Conservation (phyloP, 108 stramenopile genomes). For the Hondaea fermentalgiana region DNA sequence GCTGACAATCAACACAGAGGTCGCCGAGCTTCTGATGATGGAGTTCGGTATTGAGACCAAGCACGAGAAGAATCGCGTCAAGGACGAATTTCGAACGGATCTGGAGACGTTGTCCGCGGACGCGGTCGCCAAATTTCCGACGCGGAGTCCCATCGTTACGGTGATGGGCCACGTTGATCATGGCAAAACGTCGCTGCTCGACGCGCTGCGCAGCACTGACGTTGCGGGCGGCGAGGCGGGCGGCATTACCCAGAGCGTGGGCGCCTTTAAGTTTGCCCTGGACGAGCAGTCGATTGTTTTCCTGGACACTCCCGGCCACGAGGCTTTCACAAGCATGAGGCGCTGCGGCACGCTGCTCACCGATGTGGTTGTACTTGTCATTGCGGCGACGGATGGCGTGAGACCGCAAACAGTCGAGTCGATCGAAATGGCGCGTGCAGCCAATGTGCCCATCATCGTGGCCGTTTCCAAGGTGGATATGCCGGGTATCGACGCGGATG, state of each 20-base stretch:
- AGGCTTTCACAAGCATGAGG: constrained; percentile 84
- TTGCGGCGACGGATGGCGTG: constrained; percentile 92
- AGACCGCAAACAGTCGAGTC: constrained; percentile 86
- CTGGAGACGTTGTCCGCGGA: constrained; percentile 42
- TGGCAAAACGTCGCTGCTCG: constrained; percentile 96
- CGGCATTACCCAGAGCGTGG: constrained; percentile 92
- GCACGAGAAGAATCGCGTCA: not conserved
- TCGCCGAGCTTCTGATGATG: constrained; percentile 36
- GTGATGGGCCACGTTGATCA: constrained; percentile 99
- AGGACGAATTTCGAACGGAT: not conserved
- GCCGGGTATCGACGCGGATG: constrained; percentile 68
- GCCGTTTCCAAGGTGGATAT: constrained; percentile 90
- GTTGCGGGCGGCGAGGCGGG: constrained; percentile 87
- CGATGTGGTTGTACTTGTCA: constrained; percentile 86
- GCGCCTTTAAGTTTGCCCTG: constrained; percentile 73
- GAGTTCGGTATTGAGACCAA: constrained; percentile 34
- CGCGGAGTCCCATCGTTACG: constrained; percentile 79
- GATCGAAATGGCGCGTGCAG: constrained; percentile 71
- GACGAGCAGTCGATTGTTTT: constrained; percentile 70
- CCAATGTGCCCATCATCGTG: constrained; percentile 67
- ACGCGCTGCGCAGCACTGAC: constrained; percentile 73
- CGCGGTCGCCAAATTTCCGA: constrained; percentile 33
- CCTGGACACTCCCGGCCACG: constrained; percentile 94
- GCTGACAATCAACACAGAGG: constrained; percentile 36
- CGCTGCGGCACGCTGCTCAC: constrained; percentile 78